Conservation (phyloP, 441 rosid species). For the Omphalea diandra region DNA sequence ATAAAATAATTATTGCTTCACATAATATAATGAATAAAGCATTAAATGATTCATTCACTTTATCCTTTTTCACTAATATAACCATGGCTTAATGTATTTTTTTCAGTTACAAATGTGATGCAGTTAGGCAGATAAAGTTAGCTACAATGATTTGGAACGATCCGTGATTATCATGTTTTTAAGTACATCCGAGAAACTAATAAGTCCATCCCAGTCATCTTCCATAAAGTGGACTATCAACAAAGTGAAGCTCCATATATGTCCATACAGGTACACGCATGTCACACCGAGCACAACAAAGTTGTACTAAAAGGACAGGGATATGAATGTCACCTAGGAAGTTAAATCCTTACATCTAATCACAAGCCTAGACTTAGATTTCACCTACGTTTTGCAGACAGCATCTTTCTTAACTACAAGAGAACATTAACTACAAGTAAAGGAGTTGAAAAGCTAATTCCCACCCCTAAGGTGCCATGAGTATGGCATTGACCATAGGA, state of each 20-base stretch:
- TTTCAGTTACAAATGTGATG: not conserved
- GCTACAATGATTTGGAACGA: not conserved
- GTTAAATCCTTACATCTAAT: not conserved
- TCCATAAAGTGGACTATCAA: not conserved
- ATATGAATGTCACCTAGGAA: not conserved
- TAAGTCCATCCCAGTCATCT: not conserved
- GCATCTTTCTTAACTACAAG: conserved; percentile 11
- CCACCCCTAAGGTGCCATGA: conserved; percentile 17
- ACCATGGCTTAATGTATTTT: not conserved
- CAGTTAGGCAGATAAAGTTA: conserved; percentile 4
- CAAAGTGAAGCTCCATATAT: not conserved
- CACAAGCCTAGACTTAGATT: conserved; percentile 12
- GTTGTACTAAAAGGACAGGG: not conserved
- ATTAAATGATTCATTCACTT: not conserved
- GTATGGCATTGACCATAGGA: conserved; percentile 19
- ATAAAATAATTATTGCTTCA: too few species aligned
- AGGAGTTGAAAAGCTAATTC: conserved; percentile 21
- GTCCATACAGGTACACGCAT: conserved; percentile 1
- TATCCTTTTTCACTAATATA: not conserved
- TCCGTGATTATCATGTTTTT: too few species aligned
- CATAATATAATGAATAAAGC: too few species aligned
- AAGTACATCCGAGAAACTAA: not conserved
- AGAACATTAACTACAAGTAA: conserved; percentile 18
- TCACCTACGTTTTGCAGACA: conserved; percentile 16
- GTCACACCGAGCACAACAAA: not conserved